Evolutionary conservation across 441 rosid genomes (phyloP).

Genomic region (Eruca vesicaria): DNA sequence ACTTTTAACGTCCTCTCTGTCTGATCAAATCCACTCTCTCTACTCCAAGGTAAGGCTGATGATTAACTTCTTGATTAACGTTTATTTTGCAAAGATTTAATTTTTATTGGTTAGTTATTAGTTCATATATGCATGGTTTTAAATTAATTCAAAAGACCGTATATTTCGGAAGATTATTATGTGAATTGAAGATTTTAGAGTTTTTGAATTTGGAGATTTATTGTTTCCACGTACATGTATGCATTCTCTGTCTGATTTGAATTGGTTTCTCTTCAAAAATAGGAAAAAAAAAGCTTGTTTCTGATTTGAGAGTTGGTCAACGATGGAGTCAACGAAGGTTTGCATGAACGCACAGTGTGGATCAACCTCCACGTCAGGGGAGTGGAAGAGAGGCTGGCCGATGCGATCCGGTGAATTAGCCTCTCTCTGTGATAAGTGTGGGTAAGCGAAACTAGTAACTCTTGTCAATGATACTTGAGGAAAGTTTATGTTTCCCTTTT

Average conservation of each 20-base stretch:
- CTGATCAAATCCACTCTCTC: constrained; percentile 9
- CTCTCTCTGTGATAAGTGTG: constrained; percentile 70
- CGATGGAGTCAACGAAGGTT: constrained; percentile 54
- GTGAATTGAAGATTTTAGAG: not conserved
- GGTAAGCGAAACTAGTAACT: constrained; percentile 40
- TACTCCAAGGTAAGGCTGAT: not conserved
- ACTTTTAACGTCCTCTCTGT: not conserved
- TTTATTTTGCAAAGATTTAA: not conserved
- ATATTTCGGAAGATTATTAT: constrained; percentile 14
- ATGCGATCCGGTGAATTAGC: constrained; percentile 72
- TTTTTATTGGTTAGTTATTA: not conserved
- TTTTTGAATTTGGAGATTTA: not conserved
- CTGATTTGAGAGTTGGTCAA: no score
- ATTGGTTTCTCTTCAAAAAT: no score
- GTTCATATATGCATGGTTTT: constrained; percentile 14
- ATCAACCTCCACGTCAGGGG: constrained; percentile 46
- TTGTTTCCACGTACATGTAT: not conserved
- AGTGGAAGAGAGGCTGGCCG: constrained; percentile 75
- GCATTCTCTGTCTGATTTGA: no score
- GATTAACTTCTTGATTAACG: not conserved
- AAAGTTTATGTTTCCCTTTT: not conserved
- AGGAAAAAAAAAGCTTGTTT: no score
- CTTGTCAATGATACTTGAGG: not conserved
- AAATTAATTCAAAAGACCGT: not conserved
- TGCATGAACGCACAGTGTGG: constrained; percentile 72